A percentile compares a stretch with the other conserved stretches of the same genome.
phyloP scores from a whole-genome alignment of 768 basidiomycete species.

The Calocera cornea region DNA sequence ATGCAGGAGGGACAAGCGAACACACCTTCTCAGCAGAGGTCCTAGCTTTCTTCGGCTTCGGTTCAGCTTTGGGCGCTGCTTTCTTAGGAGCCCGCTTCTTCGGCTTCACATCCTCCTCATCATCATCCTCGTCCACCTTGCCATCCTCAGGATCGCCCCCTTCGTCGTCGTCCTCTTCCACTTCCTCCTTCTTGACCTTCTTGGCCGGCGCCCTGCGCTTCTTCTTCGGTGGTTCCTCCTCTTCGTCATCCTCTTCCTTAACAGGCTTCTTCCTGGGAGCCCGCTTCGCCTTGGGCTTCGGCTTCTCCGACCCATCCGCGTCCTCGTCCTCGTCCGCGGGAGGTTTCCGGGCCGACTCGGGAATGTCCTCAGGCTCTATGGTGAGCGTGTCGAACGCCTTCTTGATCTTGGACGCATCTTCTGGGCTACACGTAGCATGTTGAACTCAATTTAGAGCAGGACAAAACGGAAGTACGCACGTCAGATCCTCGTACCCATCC shows the following conservation, averaged over 20 bases:
- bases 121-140: neutral
- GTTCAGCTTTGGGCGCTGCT: neutral
- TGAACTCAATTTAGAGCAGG: slow-evolving; percentile 6
- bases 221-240: neutral
- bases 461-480: neutral
- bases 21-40: neutral
- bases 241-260: neutral
- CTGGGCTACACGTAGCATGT: slow-evolving; percentile 20
- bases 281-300: slow-evolving; percentile 22
- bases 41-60: neutral
- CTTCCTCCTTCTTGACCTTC: neutral
- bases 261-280: neutral
- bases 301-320: slow-evolving; percentile 34
- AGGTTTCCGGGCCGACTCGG: slow-evolving; percentile 52
- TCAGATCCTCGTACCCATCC: slow-evolving; percentile 73
- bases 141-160: neutral
- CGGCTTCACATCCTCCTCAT: neutral
- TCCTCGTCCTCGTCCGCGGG: slow-evolving; percentile 29
- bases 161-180: neutral
- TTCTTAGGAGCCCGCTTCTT: neutral
- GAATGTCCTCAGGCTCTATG: slow-evolving; percentile 75
- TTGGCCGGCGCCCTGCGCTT: neutral
- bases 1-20: neutral
- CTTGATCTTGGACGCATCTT: slow-evolving; percentile 55
- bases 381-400: slow-evolving; percentile 65